These are phyloP conservation scores for Sclerotinia borealis DNA, from an alignment of 2,329 filamentous ascomycete genomes.

Conservation along the genomic window DNA sequence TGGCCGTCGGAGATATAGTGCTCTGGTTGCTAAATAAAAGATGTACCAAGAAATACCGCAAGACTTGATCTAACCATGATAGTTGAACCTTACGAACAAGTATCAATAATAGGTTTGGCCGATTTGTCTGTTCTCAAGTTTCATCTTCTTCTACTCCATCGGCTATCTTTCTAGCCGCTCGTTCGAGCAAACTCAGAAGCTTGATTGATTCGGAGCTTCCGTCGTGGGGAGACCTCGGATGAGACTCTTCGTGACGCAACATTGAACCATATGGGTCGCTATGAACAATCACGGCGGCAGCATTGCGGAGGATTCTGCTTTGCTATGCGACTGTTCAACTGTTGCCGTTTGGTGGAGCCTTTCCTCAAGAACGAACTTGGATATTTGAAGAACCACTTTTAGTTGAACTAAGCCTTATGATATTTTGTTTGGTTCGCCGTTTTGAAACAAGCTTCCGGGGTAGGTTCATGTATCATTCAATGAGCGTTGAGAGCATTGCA, in stretches of 20 bases:
- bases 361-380: neutral
- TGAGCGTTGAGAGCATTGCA: neutral
- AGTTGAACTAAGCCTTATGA: neutral
- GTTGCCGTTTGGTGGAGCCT: neutral
- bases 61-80: neutral
- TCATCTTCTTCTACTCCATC: neutral
- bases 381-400: neutral
- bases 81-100: neutral
- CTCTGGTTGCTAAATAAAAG: neutral
- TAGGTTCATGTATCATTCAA: neutral
- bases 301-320: neutral
- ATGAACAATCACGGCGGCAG: neutral
- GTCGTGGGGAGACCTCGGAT: neutral
- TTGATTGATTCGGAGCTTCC: neutral
- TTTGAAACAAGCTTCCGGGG: neutral
- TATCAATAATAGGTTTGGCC: neutral
- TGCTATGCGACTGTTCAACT: neutral
- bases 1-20: neutral
- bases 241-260: neutral
- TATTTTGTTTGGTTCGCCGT: neutral
- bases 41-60: neutral
- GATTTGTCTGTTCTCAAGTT: constrained; percentile 8
- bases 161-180: neutral
- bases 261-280: neutral
- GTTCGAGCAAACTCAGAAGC: neutral